These are phyloP conservation scores for Sutorius australiensis DNA, from an alignment of 768 basidiomycete species.

Conservation along the genomic window DNA sequence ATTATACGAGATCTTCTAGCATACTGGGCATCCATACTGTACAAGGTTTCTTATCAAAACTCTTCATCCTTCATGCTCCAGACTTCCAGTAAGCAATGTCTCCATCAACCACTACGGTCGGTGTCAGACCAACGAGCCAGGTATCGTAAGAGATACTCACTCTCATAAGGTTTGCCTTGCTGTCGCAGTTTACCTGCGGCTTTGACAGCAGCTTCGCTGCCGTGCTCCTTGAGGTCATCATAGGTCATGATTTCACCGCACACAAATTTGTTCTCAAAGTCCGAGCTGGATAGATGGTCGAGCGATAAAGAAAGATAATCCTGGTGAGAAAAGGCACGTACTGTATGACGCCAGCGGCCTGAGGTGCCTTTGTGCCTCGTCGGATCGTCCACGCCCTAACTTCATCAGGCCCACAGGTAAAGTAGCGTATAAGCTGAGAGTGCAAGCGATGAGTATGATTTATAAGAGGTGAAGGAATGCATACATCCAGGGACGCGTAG, in stretches of 20 bases:
- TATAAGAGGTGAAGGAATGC: conserved; percentile 20
- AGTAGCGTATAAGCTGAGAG: conserved; percentile 86
- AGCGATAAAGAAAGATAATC: neutral
- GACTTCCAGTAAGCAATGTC: conserved; percentile 93
- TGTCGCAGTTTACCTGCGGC: conserved; percentile 93
- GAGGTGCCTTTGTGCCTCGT: conserved; percentile 89
- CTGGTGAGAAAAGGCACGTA: conserved; percentile 37
- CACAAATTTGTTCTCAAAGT: conserved; percentile 97
- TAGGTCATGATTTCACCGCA: conserved; percentile 97
- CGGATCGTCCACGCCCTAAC: conserved; percentile 98
- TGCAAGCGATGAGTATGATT: neutral
- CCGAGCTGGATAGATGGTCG: conserved; percentile 51
- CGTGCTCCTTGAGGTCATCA: conserved; percentile 86
- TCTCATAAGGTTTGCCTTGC: conserved; percentile 96
- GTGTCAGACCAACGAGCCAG: conserved; percentile 6
- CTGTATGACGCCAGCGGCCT: conserved; percentile 98
- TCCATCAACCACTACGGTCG: conserved; percentile 67
- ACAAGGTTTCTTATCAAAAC: conserved; percentile 2
- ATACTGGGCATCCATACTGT: conserved; percentile 7
- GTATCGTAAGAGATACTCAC: conserved; percentile 41
- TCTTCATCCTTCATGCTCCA: conserved; percentile 45
- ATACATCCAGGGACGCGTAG: conserved; percentile 78
- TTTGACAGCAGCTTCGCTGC: conserved; percentile 88
- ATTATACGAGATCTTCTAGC: conserved; percentile 15
- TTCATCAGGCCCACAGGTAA: conserved; percentile 95